Percentiles rank a stretch among this genome's conserved stretches.
phyloP scores from a whole-genome alignment of 1,139 yeast species.

The Petasospora fabianii region DNA sequence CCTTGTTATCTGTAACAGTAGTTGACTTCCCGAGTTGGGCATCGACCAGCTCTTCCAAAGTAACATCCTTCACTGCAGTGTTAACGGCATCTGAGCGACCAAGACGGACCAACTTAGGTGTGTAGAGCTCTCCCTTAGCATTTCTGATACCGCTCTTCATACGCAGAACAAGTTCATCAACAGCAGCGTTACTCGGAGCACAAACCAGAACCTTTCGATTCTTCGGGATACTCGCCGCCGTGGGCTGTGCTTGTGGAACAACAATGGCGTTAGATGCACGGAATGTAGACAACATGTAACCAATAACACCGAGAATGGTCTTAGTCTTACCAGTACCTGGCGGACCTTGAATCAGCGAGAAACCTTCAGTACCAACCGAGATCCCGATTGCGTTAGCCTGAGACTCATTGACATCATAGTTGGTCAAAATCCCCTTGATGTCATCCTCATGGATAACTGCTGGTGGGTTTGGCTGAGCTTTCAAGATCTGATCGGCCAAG shows the following conservation, averaged over 20 bases:
- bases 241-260: slow-evolving; percentile 19
- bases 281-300: slow-evolving; percentile 57
- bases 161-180: slow-evolving; percentile 91
- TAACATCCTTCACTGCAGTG: slow-evolving; percentile 70
- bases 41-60: slow-evolving; percentile 86
- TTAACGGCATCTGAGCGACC: slow-evolving; percentile 91
- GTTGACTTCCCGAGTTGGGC: slow-evolving; percentile 43
- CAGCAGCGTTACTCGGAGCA: slow-evolving; percentile 99
- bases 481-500: slow-evolving; percentile 56
- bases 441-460: slow-evolving; percentile 34
- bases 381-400: slow-evolving; percentile 89
- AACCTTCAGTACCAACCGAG: slow-evolving; percentile 64
- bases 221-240: background rate
- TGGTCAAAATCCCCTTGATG: slow-evolving; percentile 38
- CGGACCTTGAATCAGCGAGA: slow-evolving; percentile 93
- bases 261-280: slow-evolving; percentile 28
- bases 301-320: slow-evolving; percentile 89
- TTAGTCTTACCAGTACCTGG: slow-evolving; percentile 99
- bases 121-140: slow-evolving; percentile 51
- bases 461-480: slow-evolving; percentile 57
- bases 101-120: slow-evolving; percentile 78
- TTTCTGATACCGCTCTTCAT: slow-evolving; percentile 68
- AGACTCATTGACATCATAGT: slow-evolving; percentile 71
- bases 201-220: slow-evolving; percentile 67
- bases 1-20: slow-evolving; percentile 32